phyloP scores from a whole-genome alignment of 2,329 filamentous ascomycete species.

The Fusarium citri region DNA sequence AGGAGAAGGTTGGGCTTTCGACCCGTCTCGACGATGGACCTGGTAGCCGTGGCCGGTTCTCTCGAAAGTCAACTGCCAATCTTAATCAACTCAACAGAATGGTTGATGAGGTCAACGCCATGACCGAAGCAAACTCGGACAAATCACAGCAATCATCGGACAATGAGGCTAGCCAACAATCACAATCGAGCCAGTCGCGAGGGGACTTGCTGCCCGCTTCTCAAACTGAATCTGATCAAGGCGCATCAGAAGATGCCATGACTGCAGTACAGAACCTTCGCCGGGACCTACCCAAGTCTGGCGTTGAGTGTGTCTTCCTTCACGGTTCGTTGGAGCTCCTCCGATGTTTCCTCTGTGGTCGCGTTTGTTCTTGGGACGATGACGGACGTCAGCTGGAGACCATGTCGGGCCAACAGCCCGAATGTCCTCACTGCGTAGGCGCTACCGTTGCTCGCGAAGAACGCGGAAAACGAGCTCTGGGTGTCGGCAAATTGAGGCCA shows the following conservation, averaged over 20 bases:
- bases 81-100: constrained; percentile 52
- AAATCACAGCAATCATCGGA: constrained; percentile 35
- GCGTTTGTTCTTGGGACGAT: constrained; percentile 70
- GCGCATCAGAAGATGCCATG: constrained; percentile 36
- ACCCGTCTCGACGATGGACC: constrained; percentile 71
- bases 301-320: constrained; percentile 75
- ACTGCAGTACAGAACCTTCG: constrained; percentile 36
- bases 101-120: constrained; percentile 50
- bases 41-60: constrained; percentile 71
- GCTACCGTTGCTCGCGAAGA: constrained; percentile 72
- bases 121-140: constrained; percentile 39
- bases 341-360: constrained; percentile 71
- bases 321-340: constrained; percentile 76
- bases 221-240: constrained; percentile 37
- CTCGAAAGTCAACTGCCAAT: constrained; percentile 58
- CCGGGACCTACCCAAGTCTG: constrained; percentile 51
- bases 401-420: constrained; percentile 72
- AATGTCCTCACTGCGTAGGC: constrained; percentile 73
- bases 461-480: constrained; percentile 73
- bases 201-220: constrained; percentile 26
- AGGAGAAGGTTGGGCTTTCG: constrained; percentile 75
- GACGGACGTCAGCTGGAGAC: constrained; percentile 66
- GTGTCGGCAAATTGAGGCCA: constrained; percentile 75
- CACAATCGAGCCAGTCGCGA: constrained; percentile 29
- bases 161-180: constrained; percentile 35